phyloP scores from a whole-genome alignment of 2,329 filamentous ascomycete genomes.

The Ophiostoma populinum region DNA sequence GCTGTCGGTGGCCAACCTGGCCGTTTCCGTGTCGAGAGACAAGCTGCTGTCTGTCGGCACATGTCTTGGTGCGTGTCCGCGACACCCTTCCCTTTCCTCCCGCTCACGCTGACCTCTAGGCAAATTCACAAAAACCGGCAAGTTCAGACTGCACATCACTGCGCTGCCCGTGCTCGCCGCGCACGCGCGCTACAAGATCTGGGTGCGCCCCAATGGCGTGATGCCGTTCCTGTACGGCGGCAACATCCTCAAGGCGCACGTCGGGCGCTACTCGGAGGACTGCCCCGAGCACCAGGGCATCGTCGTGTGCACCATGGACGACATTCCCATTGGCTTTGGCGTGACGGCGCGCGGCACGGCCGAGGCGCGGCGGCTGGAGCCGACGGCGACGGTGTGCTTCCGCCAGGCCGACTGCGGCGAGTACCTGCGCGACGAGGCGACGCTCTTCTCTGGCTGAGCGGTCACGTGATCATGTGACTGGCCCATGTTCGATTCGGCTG shows the following conservation, averaged over 20 bases:
- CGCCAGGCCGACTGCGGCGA: constrained; percentile 88
- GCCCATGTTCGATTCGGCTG: not conserved
- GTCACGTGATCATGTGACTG: no score
- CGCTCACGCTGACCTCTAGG: constrained; percentile 26
- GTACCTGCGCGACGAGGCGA: constrained; percentile 72
- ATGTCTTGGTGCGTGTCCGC: constrained; percentile 42
- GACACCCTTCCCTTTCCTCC: not conserved
- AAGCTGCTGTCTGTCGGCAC: constrained; percentile 76
- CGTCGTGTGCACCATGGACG: constrained; percentile 80
- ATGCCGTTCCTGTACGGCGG: constrained; percentile 96
- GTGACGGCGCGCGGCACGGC: constrained; percentile 76
- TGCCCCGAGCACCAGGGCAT: constrained; percentile 86
- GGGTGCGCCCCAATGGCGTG: constrained; percentile 89
- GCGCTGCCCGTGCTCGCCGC: constrained; percentile 71
- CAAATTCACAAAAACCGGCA: constrained; percentile 92
- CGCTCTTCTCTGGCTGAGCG: constrained; percentile 31
- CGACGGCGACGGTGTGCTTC: constrained; percentile 78
- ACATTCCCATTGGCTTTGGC: constrained; percentile 85
- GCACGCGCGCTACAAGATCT: constrained; percentile 90
- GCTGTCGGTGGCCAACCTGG: constrained; percentile 77
- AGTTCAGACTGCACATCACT: constrained; percentile 89
- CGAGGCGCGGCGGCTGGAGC: constrained; percentile 70
- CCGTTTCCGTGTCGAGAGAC: constrained; percentile 67
- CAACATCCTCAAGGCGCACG: constrained; percentile 55
- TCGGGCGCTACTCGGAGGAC: constrained; percentile 77